Evolutionary conservation across 305 asterid genomes (phyloP).

Genomic region (Withania somnifera): DNA sequence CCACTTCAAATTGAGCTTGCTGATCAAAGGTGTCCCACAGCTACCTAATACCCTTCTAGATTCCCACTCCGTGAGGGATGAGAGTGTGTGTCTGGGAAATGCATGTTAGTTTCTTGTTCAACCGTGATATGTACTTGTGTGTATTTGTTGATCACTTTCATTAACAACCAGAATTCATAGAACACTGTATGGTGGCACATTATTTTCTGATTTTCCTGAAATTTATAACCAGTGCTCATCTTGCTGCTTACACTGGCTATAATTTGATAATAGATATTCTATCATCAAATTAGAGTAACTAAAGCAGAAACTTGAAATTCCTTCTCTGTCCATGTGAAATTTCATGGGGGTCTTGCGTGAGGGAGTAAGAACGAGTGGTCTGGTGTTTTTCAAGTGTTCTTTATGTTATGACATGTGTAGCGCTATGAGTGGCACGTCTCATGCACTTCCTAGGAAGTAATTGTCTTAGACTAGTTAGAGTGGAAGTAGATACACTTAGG

Average conservation of each 20-base stretch:
- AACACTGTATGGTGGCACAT: neutral
- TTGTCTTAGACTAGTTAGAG: neutral
- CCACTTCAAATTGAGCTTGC: no score
- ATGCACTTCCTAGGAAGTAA: neutral
- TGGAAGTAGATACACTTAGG: neutral
- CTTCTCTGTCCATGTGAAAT: neutral
- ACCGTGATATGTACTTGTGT: neutral
- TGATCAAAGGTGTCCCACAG: no score
- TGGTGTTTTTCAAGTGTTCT: neutral
- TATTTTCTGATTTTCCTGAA: neutral
- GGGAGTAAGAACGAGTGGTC: neutral
- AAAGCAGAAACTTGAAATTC: neutral
- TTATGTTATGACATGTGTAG: neutral
- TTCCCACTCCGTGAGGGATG: no score
- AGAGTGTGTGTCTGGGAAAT: no score
- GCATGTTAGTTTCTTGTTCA: neutral
- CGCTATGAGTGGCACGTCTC: neutral
- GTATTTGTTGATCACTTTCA: neutral
- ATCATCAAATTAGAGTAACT: neutral
- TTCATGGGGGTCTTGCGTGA: neutral
- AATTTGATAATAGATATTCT: neutral
- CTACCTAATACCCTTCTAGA: no score
- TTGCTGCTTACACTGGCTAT: neutral
- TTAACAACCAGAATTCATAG: neutral
- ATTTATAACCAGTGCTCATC: neutral